A percentile compares a stretch with the other conserved stretches of the same genome.
Conservation (phyloP, 2,329 filamentous ascomycete species). For the Scedosporium apiospermum region DNA sequence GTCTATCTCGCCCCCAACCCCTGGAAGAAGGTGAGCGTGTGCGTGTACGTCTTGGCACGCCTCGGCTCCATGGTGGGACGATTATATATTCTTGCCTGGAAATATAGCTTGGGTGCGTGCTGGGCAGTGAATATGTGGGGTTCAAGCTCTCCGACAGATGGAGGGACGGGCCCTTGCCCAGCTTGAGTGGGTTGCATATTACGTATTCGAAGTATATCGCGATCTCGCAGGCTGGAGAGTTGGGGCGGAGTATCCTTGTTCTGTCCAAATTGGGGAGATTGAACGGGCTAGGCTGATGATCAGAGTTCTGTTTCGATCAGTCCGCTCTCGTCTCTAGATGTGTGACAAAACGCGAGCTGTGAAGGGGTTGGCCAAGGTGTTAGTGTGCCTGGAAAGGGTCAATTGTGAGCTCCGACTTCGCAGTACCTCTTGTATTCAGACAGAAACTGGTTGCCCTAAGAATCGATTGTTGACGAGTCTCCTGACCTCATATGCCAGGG, state of each 20-base stretch:
- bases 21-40: too few relatives aligned
- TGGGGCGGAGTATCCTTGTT: too few relatives aligned
- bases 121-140: not conserved
- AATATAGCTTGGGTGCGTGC: not conserved
- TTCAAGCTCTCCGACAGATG: not conserved
- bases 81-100: not conserved
- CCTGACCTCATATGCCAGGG: not conserved
- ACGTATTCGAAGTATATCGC: too few relatives aligned
- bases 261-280: too few relatives aligned
- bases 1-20: too few relatives aligned
- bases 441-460: not conserved
- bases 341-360: too few relatives aligned
- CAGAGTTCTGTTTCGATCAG: too few relatives aligned
- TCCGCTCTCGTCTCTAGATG: too few relatives aligned
- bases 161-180: not conserved
- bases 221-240: too few relatives aligned
- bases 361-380: too few relatives aligned
- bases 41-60: not conserved
- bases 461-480: not conserved
- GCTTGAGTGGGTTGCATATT: not conserved
- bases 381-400: not conserved
- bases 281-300: too few relatives aligned
- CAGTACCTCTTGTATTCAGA: not conserved
- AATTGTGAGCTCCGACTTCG: not conserved
- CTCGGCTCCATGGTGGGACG: not conserved